phyloP scores from a whole-genome alignment of 2,329 filamentous ascomycete genomes.

The Zymoseptoria passerinii region DNA sequence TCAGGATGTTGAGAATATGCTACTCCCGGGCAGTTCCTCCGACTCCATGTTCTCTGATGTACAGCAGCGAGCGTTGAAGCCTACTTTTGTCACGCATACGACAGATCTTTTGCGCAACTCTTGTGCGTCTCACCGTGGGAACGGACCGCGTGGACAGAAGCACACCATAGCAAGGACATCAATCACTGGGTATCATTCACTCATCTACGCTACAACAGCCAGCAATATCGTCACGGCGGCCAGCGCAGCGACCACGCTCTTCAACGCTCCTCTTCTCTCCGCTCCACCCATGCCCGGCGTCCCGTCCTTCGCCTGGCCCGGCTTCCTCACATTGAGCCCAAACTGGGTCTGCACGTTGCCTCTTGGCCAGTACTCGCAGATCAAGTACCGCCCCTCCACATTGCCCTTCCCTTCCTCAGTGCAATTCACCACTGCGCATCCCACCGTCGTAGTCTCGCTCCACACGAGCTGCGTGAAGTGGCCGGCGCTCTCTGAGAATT shows the following conservation, averaged over 20 bases:
- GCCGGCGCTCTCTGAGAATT: slow-evolving; percentile 22
- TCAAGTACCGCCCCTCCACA: slow-evolving; percentile 22
- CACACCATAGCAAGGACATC: neutral
- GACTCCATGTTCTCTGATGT: neutral
- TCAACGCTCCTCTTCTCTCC: neutral
- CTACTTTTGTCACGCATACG: neutral
- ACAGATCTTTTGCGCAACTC: neutral
- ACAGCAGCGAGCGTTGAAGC: neutral
- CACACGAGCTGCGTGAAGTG: slow-evolving; percentile 31
- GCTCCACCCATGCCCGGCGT: slow-evolving; percentile 15
- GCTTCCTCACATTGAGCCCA: slow-evolving; percentile 27
- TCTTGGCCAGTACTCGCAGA: slow-evolving; percentile 34
- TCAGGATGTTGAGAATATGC: neutral
- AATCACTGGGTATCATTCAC: slow-evolving; percentile 30
- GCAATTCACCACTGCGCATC: slow-evolving; percentile 23
- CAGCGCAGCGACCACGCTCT: slow-evolving; percentile 4
- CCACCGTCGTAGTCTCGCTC: slow-evolving; percentile 25
- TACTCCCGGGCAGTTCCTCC: neutral
- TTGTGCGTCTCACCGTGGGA: neutral
- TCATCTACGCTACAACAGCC: slow-evolving; percentile 1
- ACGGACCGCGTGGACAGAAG: neutral
- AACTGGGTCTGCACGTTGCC: slow-evolving; percentile 33
- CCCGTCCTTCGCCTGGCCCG: slow-evolving; percentile 14
- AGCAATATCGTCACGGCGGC: slow-evolving; percentile 1
- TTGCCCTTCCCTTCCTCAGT: slow-evolving; percentile 11